Percentiles rank a stretch among this genome's conserved stretches.
Conservation (phyloP, 352 stramenopile species). For the Pythium dissotocum region DNA sequence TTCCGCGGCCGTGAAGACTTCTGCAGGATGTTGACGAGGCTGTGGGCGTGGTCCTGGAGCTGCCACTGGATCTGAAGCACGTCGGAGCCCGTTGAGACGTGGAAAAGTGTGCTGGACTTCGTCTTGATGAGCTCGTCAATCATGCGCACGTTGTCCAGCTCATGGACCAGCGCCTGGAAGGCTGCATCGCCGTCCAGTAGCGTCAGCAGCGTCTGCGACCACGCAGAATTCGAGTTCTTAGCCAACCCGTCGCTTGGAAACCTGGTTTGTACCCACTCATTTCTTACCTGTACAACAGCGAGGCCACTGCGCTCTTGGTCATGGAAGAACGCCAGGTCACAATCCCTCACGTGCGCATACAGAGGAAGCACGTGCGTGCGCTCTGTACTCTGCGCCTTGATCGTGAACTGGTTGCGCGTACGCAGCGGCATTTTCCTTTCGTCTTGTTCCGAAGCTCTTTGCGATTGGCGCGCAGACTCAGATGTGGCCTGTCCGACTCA, state of each 20-base stretch:
- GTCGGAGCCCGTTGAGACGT: slow-evolving; percentile 18
- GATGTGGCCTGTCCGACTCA: neutral
- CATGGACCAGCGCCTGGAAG: slow-evolving; percentile 56
- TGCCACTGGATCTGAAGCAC: slow-evolving; percentile 63
- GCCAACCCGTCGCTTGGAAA: neutral
- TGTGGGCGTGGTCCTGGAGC: slow-evolving; percentile 45
- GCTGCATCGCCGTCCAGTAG: slow-evolving; percentile 50
- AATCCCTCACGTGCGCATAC: slow-evolving; percentile 54
- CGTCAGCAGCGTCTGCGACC: slow-evolving; percentile 21
- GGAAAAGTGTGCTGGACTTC: slow-evolving; percentile 34
- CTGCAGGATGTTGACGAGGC: slow-evolving; percentile 52
- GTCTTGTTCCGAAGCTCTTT: neutral
- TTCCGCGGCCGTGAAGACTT: slow-evolving; percentile 18
- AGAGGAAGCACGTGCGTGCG: slow-evolving; percentile 57
- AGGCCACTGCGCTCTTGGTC: slow-evolving; percentile 22
- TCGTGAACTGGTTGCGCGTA: slow-evolving; percentile 63
- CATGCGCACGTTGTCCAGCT: slow-evolving; percentile 46
- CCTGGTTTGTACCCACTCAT: slow-evolving; percentile 2
- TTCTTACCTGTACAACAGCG: slow-evolving; percentile 41
- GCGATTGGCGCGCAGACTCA: neutral
- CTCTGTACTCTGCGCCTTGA: slow-evolving; percentile 46
- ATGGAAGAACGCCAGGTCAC: slow-evolving; percentile 65
- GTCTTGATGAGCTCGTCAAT: slow-evolving; percentile 46
- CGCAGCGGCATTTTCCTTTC: slow-evolving; percentile 37
- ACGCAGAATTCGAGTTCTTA: neutral